Percentiles rank a stretch among this genome's conserved stretches.
phyloP scores from a whole-genome alignment of 2,329 filamentous ascomycete genomes.

The Venturia asperata region DNA sequence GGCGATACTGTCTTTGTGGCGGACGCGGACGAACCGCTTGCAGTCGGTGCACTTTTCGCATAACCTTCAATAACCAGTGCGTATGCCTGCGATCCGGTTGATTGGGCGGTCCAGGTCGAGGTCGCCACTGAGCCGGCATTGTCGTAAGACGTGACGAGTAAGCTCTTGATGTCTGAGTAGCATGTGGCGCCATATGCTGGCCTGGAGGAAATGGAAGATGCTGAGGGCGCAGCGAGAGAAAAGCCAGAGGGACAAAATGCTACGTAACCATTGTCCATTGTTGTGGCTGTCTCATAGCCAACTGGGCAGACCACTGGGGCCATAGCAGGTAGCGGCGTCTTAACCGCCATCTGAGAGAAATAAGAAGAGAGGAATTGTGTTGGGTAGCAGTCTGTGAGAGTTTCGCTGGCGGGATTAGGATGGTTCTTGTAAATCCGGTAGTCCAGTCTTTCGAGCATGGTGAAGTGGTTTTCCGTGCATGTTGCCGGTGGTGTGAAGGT shows the following conservation, averaged over 20 bases:
- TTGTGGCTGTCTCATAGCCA: slow-evolving; percentile 25
- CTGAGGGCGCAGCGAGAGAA: not conserved
- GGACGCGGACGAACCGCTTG: not conserved
- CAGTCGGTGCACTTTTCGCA: not conserved
- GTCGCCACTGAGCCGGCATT: slow-evolving; percentile 21
- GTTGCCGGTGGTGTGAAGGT: slow-evolving; percentile 27
- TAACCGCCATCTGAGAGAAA: slow-evolving; percentile 19
- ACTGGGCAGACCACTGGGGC: slow-evolving; percentile 27
- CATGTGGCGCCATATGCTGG: slow-evolving; percentile 12
- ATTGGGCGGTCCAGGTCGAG: slow-evolving; percentile 19
- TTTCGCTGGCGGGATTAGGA: slow-evolving; percentile 25
- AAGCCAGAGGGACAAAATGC: slow-evolving; percentile 28
- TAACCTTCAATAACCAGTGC: slow-evolving; percentile 28
- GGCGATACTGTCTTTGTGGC: not conserved
- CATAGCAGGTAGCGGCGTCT: slow-evolving; percentile 26
- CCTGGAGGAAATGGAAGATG: not conserved
- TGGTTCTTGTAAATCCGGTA: slow-evolving; percentile 28
- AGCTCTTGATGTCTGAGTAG: not conserved
- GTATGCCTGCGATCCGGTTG: slow-evolving; percentile 24
- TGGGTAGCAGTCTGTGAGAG: slow-evolving; percentile 26
- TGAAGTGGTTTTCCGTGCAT: slow-evolving; percentile 25
- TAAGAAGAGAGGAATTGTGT: slow-evolving; percentile 26
- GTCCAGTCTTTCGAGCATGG: slow-evolving; percentile 25
- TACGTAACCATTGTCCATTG: slow-evolving; percentile 25
- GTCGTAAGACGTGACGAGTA: slow-evolving; percentile 22